Percentiles rank a stretch among this genome's conserved stretches.
Conservation (phyloP, 148 eudicot species). For the Spergularia bocconei region DNA sequence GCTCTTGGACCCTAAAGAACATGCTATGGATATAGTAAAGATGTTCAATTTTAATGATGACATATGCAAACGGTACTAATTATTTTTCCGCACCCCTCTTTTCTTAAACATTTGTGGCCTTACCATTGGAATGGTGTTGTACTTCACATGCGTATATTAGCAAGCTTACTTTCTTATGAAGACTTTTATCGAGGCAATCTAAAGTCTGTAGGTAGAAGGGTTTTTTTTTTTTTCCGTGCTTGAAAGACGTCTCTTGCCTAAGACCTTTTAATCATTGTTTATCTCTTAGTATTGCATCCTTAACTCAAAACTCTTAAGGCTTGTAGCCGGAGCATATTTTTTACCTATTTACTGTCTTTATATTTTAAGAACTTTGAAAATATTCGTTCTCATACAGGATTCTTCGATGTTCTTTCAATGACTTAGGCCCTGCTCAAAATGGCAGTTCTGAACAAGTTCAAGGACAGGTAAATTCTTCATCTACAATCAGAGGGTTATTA, state of each 20-base stretch:
- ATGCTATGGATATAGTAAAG: constrained; percentile 74
- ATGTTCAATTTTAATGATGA: constrained; percentile 84
- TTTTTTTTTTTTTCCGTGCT: no score
- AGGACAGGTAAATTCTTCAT: constrained; percentile 23
- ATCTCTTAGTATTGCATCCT: neutral
- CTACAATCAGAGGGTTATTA: neutral
- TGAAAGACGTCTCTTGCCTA: neutral
- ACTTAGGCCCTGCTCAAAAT: constrained; percentile 43
- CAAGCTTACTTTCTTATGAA: neutral
- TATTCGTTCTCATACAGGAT: constrained; percentile 42
- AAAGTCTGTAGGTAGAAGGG: no score
- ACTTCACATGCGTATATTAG: neutral
- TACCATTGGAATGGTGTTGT: neutral
- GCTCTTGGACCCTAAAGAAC: constrained; percentile 47
- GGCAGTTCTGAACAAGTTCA: constrained; percentile 35
- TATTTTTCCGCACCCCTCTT: neutral
- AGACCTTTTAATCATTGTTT: neutral
- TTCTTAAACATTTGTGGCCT: neutral
- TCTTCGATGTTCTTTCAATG: constrained; percentile 52
- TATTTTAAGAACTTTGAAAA: constrained; percentile 14
- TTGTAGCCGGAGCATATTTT: neutral
- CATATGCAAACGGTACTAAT: constrained; percentile 64
- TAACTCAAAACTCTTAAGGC: neutral
- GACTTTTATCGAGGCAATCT: no score
- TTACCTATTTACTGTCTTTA: neutral